Evolutionary conservation across 1,139 yeast species (phyloP), one percentile per base, ranked within the genome.

Genomic region (Taiozyma sp.): DNA sequence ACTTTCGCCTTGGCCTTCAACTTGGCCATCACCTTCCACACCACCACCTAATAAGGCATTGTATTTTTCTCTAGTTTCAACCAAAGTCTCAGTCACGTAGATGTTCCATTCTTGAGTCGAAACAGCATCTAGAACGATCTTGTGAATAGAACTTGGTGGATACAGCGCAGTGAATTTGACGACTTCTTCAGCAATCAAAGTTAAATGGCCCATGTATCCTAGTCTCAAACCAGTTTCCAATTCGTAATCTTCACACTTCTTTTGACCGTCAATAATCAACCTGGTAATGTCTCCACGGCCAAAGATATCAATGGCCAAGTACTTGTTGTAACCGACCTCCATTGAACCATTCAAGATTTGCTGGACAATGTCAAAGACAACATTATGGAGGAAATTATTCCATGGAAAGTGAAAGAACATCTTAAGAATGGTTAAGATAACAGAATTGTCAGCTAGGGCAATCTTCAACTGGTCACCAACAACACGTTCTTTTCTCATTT

Each of bases 191-290:
- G 97, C 96, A 56, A 95, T 92, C 57, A 93, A 75, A 0, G 97
- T 93, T 65, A 93, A 75, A 69, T 93, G 99, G 30, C 99, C 99
- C 96, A 93, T 95, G 68, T 87, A 95, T 1, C 99, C 99, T 54
- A 92, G 74, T 58, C 97, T 79, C 57, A 89, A 78, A 1, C 89
- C 87, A 51, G 83, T 81, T 53, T 71, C 71, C 65, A 83, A 87
- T 54, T 69, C 72, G 66, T 87, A 87, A 51, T 81, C 82, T 51
- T 81, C 81, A 59, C 97, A 91, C 54, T 79, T 75, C 57, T 76
- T 73, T 67, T 93, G 96, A 9, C 98, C 98, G 53, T 84, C 82
- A 50, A 92, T 81, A 51, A 93, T 91, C 50, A 85, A 78, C 61
- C 83, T 80, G 27, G 93, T 88, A 52, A 95, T 85, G 48, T 83